Base-by-base conservation (phyloP, 345 rosid species). In the Theobroma cacao region DNA sequence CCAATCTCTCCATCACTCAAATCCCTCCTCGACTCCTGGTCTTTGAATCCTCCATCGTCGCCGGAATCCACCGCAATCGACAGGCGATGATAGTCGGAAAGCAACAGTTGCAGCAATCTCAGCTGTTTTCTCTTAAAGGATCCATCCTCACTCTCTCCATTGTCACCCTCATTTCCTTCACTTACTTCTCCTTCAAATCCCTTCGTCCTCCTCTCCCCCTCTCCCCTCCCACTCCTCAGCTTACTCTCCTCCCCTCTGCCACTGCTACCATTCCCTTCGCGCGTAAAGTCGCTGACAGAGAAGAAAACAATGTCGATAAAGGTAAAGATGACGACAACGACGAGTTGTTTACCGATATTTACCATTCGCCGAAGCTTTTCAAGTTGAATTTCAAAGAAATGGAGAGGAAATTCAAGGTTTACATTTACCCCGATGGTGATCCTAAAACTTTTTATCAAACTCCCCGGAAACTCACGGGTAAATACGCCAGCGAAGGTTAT, bases 401-500 rank as follows among this genome's bases (percentile, higher is more conserved):
- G 98, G 97, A 90, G 90, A 81, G n/a, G 75, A 81, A 84, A 17
- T 95, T 95, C 85, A 94, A 91, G 90, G 89, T 96, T 72, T 96
- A 84, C 75, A 85, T 96, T 8, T 96, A 96, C 79, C 97, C 99
- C 0, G 99, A 96, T 56, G 99, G 99, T 11, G 99, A 96, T 86
- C 94, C 98, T 0, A 88, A 89, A 1, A 92, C 98, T 1, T 96
- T 89, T 64, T 96, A 87, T 70, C 98, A 92, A 75, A 96, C 99
- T 40, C 97, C 99, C 30, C 89, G 98, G 87, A 96, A 94, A 81
- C 81, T 96, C 13, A 96, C 97, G 0, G 98, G 99, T 0, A 96
- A 96, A 80, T 96, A 96, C 64, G 97, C 99, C 69, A 96, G 99
- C 70, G 99, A 96, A 82, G 99, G 99, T n/a, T 94, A 87, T 83